phyloP scores from a whole-genome alignment of 2,329 filamentous ascomycete genomes.

The Ophiostoma pallidulum region DNA sequence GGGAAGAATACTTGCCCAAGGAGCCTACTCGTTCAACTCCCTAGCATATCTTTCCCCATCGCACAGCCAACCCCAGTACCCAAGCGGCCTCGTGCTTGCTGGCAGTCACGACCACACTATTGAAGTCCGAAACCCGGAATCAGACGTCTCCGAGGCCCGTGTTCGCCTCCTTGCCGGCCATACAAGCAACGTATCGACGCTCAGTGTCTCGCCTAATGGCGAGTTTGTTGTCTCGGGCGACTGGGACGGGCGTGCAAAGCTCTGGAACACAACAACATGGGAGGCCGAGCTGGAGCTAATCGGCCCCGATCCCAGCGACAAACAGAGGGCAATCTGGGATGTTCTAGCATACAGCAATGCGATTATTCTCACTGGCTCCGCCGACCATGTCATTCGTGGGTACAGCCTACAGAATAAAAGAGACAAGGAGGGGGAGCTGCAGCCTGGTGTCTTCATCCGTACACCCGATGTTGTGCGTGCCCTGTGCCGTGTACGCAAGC shows the following conservation, averaged over 20 bases:
- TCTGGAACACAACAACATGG: constrained; percentile 85
- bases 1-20: constrained; percentile 66
- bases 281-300: constrained; percentile 62
- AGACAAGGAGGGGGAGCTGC: constrained; percentile 40
- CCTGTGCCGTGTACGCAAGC: constrained; percentile 67
- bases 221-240: constrained; percentile 78
- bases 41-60: constrained; percentile 67
- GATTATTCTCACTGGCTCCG: constrained; percentile 82
- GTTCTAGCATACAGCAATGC: constrained; percentile 73
- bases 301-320: constrained; percentile 36
- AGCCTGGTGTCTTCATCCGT: constrained; percentile 45
- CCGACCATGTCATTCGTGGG: constrained; percentile 80
- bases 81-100: constrained; percentile 75
- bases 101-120: constrained; percentile 90
- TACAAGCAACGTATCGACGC: constrained; percentile 73
- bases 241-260: constrained; percentile 81
- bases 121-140: constrained; percentile 68
- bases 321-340: constrained; percentile 64
- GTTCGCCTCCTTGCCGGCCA: constrained; percentile 83
- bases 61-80: constrained; percentile 38
- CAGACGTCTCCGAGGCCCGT: constrained; percentile 62
- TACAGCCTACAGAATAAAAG: constrained; percentile 54
- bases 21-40: constrained; percentile 79
- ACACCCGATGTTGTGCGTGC: constrained; percentile 80
- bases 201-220: constrained; percentile 67